phyloP scores from a whole-genome alignment of 768 basidiomycete species.

The Pleurotus citrinopileatus region DNA sequence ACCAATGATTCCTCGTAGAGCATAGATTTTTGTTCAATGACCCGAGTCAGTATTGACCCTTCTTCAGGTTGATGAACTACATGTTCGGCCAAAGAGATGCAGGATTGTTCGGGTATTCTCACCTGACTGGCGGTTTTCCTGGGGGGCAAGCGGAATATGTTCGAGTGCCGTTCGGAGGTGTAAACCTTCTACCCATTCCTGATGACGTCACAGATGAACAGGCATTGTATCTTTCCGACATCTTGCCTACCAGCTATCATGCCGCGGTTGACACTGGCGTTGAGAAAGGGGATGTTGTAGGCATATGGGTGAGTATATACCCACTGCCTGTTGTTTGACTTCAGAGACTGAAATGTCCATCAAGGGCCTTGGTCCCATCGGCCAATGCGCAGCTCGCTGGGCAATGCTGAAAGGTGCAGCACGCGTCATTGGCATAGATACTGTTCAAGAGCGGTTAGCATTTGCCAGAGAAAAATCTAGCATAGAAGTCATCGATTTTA shows the following conservation, averaged over 20 bases:
- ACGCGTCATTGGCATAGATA: constrained; percentile 72
- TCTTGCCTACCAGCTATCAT: constrained; percentile 75
- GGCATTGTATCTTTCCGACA: constrained; percentile 53
- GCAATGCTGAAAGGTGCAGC: constrained; percentile 65
- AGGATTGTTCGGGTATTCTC: constrained; percentile 71
- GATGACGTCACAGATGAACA: constrained; percentile 62
- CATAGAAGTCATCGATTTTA: constrained; percentile 61
- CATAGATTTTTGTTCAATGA: constrained; percentile 12
- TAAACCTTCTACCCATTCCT: constrained; percentile 71
- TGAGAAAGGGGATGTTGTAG: constrained; percentile 67
- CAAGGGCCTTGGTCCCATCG: constrained; percentile 67
- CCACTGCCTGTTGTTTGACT: background rate
- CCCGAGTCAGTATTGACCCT: background rate
- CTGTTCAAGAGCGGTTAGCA: constrained; percentile 42
- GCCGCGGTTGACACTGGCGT: constrained; percentile 71
- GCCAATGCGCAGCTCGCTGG: constrained; percentile 58
- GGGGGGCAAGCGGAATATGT: constrained; percentile 78
- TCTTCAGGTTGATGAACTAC: constrained; percentile 42
- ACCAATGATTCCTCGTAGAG: constrained; percentile 64
- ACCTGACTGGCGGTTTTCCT: constrained; percentile 70
- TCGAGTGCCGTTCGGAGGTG: constrained; percentile 66
- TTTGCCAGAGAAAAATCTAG: constrained; percentile 43
- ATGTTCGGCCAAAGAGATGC: constrained; percentile 70
- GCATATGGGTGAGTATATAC: constrained; percentile 59
- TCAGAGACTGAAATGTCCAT: background rate